Evolutionary conservation across 192 early-diverging fungal species (phyloP).

Genomic region (Jimgerdemannia lactiflua): DNA sequence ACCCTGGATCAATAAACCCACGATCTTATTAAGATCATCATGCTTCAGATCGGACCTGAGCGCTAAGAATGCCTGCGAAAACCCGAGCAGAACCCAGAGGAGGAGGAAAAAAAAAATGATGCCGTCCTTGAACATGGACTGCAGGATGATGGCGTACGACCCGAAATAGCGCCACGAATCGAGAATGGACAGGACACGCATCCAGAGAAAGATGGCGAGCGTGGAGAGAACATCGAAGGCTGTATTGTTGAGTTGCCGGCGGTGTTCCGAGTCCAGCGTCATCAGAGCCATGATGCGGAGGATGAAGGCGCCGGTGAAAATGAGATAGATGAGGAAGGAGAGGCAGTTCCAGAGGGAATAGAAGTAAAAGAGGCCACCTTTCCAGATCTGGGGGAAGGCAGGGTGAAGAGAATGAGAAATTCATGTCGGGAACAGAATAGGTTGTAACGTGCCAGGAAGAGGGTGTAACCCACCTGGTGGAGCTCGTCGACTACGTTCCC

Average conservation of each 20-base stretch:
- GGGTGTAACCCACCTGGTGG: conserved; percentile 1
- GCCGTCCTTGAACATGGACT: conserved; percentile 11
- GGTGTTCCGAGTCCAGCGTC: not conserved
- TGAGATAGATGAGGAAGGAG: conserved; percentile 6
- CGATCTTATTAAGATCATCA: conserved; percentile 8
- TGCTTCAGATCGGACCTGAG: not conserved
- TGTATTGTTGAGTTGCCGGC: conserved; percentile 1
- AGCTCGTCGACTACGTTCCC: conserved; percentile 10
- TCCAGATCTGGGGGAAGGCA: conserved; percentile 1
- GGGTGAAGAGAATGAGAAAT: not conserved
- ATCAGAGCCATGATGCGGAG: conserved; percentile 3
- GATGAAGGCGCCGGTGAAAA: conserved; percentile 3
- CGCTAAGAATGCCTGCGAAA: conserved; percentile 12
- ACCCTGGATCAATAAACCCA: conserved; percentile 6
- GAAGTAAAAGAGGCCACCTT: conserved; percentile 8
- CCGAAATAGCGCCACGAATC: conserved; percentile 14
- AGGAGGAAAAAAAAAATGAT: conserved; percentile 17
- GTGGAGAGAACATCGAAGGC: conserved; percentile 7
- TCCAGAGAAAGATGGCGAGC: conserved; percentile 11
- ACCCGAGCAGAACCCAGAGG: conserved; percentile 10
- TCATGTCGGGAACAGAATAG: not conserved
- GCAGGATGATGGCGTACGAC: conserved; percentile 12
- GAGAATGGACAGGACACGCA: conserved; percentile 8
- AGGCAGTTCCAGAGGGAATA: conserved; percentile 11
- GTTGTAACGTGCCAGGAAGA: not conserved